Evolutionary conservation across 202 grass and related monocot genomes (phyloP), one percentile per base, ranked within the genome.

Genomic region (Bolboschoenoplectus hybrid): DNA sequence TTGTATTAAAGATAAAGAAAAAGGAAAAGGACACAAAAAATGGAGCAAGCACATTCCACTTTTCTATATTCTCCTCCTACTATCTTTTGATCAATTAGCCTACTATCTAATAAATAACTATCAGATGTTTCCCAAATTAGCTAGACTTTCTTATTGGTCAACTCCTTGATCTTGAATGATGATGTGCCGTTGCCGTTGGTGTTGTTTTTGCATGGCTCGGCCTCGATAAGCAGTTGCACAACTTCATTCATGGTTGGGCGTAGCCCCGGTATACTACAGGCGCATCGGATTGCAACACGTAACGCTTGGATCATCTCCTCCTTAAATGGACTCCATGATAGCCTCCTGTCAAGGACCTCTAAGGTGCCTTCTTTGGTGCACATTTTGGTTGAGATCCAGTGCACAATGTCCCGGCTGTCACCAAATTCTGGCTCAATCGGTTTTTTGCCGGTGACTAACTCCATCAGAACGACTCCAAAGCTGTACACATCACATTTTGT

Each of bases 181-280:
- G 45, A 46, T 7, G 6, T 1, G 4, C 85, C 85, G 61, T 46
- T 91, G 7, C 44, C 49, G 45, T 80, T 90, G 6, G 78, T 84
- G 32, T 81, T 19, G 0, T 26, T 61, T 38, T 67, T 75, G 83
- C 38, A 86, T 6, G 91, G 93, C 0, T 86, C 89, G 0, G 83
- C 89, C 71, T 96, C 96, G 14, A 88, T 88, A 52, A 98, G 90
- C 85, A 96, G 91, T 91, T 94, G 97, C 3, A 98, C 88, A 43
- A 96, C 97, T 84, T 98, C 97, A 86, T 91, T 94, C 97, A 98
- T 98, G 85, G 93, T 81, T 4, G 93, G 97, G 35, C 97, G 97
- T 2, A 92, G 80, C 0, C 56, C 7, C 0, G 97, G 91, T 81
- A 88, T 87, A 89, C 89, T 95, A 91, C 88, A 96, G 7, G 97